Base-by-base conservation (phyloP, 192 early-diverging fungal species). In the Entomortierella parvispora region DNA sequence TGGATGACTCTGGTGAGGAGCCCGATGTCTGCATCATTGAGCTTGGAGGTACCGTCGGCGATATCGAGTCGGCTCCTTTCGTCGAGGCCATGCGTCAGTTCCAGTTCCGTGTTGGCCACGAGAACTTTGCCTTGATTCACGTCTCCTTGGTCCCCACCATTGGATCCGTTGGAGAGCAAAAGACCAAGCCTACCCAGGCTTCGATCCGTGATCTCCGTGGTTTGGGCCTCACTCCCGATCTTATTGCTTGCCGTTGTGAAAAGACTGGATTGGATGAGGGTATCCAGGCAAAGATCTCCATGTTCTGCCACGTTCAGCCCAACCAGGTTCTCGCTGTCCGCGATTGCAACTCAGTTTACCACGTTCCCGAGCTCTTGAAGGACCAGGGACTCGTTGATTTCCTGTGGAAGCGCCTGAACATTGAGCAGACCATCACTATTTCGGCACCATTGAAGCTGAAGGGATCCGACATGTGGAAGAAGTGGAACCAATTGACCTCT, bases 41-140 rank as follows among this genome's bases (percentile, higher is more conserved):
- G 70, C 62, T 99, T 37, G 97, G 97, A 74, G 97, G 97, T 54
- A 98, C 97, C 47, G 96, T 99, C 17, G 97, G 97, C 71, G 97
- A 99, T 74, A 98, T 99, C 69, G 97, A 99, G 82, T 96, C 95
- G 22, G 96, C 97, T 49, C 97, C 97, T n/a, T 99, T 98, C 69
- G 91, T 98, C 63, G 97, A 99, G 84, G 97, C 97, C 28, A 96
- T 99, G 94, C 93, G 97, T 62, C 97, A 99, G 83, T 99, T 99
- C 90, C 98, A 99, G 82, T 98, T 98, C 89, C 93, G 97, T 69
- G 98, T 99, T 25, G 98, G 98, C 17, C 91, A 93, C 80, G 95
- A 96, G 61, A 99, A 99, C 90, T 98, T 99, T 79, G 97, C 92
- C 64, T 78, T 98, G 76, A 96, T 97, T 68, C 98, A 98, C 76